These are phyloP conservation scores for Phialophora verrucosa DNA, from an alignment of 2,329 filamentous ascomycete species.

Conservation along the genomic window DNA sequence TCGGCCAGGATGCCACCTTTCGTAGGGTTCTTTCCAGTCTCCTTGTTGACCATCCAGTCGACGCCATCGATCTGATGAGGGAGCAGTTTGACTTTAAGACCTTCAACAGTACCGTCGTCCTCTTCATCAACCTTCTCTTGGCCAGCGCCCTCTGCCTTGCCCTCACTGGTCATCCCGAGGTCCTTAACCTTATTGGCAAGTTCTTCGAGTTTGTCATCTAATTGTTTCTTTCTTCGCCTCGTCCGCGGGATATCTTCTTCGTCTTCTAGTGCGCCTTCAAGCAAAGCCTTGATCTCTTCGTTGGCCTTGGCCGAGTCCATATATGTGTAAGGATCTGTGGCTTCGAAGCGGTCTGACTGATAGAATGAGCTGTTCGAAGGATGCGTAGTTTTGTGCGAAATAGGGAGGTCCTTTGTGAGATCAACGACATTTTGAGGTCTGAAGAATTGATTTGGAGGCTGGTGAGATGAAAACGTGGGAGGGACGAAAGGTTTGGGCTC, in stretches of 20 bases:
- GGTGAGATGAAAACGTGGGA: slow-evolving; percentile 60
- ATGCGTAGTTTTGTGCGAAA: slow-evolving; percentile 48
- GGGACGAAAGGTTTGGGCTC: slow-evolving; percentile 58
- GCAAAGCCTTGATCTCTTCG: slow-evolving; percentile 58
- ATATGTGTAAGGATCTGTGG: slow-evolving; percentile 60
- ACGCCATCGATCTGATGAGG: slow-evolving; percentile 95
- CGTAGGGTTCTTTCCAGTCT: slow-evolving; percentile 82
- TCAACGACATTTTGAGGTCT: slow-evolving; percentile 57
- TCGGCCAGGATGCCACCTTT: slow-evolving; percentile 94
- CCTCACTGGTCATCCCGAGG: slow-evolving; percentile 48
- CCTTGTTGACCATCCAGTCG: slow-evolving; percentile 92
- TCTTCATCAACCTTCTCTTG: slow-evolving; percentile 54
- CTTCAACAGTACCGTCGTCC: slow-evolving; percentile 72
- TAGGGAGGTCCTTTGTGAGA: slow-evolving; percentile 48
- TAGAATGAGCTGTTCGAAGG: slow-evolving; percentile 51
- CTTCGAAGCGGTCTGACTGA: slow-evolving; percentile 58
- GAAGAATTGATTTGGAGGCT: slow-evolving; percentile 43
- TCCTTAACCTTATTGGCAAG: slow-evolving; percentile 52
- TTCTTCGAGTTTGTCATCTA: slow-evolving; percentile 48
- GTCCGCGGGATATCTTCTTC: slow-evolving; percentile 51
- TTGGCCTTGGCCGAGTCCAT: slow-evolving; percentile 57
- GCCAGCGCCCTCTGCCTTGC: slow-evolving; percentile 38
- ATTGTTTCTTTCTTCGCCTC: slow-evolving; percentile 49
- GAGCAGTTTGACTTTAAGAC: slow-evolving; percentile 83
- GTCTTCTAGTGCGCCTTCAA: slow-evolving; percentile 59